A percentile compares a stretch with the other conserved stretches of the same genome.
phyloP scores from a whole-genome alignment of 306 rosid species.

The Rubus idaeus region DNA sequence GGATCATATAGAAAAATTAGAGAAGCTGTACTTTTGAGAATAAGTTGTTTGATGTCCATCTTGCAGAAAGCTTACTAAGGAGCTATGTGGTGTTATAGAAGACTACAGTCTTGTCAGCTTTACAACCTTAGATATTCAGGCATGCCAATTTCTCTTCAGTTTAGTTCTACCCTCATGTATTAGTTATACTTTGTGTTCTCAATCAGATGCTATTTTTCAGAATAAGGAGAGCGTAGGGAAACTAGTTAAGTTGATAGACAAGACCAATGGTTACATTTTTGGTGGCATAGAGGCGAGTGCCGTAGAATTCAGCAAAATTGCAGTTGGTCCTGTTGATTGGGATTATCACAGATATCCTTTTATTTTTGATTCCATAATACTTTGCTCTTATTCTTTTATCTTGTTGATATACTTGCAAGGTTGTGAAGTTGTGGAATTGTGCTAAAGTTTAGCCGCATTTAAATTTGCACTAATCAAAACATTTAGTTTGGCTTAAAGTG shows the following conservation, averaged over 20 bases:
- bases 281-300: constrained; percentile 83
- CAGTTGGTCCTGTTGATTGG: constrained; percentile 81
- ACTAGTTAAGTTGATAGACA: constrained; percentile 81
- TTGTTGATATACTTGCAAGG: neutral
- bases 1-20: neutral
- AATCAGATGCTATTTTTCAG: constrained; percentile 44
- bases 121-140: constrained; percentile 96
- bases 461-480: too few relatives aligned
- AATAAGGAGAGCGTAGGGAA: constrained; percentile 94
- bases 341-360: constrained; percentile 97
- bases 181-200: constrained; percentile 24
- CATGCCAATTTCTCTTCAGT: constrained; percentile 15
- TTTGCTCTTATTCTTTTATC: neutral
- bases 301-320: constrained; percentile 93
- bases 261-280: constrained; percentile 84
- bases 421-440: neutral
- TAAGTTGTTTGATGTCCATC: constrained; percentile 11
- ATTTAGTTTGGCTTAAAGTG: too few relatives aligned
- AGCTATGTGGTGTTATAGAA: constrained; percentile 85
- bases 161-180: constrained; percentile 10
- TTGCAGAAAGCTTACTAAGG: constrained; percentile 95
- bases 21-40: neutral
- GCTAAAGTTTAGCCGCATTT: neutral
- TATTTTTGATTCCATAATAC: constrained; percentile 6
- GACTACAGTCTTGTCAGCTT: constrained; percentile 67